Base-by-base conservation (phyloP, 805 yeast genomes). In the Wickerhamomyces sydowiorum region DNA sequence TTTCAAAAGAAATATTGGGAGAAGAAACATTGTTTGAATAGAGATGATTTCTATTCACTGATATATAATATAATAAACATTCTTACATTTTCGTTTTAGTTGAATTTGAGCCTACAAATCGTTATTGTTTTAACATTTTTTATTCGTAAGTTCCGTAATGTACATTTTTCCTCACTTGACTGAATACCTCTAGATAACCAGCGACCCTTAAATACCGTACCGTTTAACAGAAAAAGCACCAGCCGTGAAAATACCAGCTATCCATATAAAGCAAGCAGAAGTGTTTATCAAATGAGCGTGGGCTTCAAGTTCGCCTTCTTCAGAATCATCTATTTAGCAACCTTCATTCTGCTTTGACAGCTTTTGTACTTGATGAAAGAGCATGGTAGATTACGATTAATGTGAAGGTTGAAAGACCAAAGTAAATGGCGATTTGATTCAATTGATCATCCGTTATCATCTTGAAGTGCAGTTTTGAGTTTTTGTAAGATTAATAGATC, bases 391-490 rank as follows among this genome's bases (percentile, higher is more conserved):
- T 66, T 37, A 84, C 62, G 29, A 87, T 82, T 49, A 88, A 69
- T 4, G 76, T 73, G 58, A 86, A 72, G 51, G 91, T 77, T 5
- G 76, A 60, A 42, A 86, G 59, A 7, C 96, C 96, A 50, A 84
- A 80, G 14, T 77, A 59, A 37, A 84, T 71, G 34, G 84, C 91
- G 36, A 86, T 65, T 36, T 75, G 65, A 59, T 87, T 77, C 60
- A 88, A 73, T 62, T 86, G 89, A 35, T 67, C 67, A 69, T 88
- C 96, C 20, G 84, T 69, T 54, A 88, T 87, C 96, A 88, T 88
- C 36, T 44, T 50, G 32, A 8, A 23, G 10, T 23, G 10, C 10
- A 23, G 25, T 23, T n/a, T n/a, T n/a, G n/a, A n/a, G n/a, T n/a
- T n/a, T n/a, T n/a, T n/a, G n/a, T n/a, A n/a, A n/a, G n/a, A n/a